Percentiles rank a stretch among this genome's conserved stretches.
Conservation (phyloP, 208 protist species). For the Leishmania braziliensis region DNA sequence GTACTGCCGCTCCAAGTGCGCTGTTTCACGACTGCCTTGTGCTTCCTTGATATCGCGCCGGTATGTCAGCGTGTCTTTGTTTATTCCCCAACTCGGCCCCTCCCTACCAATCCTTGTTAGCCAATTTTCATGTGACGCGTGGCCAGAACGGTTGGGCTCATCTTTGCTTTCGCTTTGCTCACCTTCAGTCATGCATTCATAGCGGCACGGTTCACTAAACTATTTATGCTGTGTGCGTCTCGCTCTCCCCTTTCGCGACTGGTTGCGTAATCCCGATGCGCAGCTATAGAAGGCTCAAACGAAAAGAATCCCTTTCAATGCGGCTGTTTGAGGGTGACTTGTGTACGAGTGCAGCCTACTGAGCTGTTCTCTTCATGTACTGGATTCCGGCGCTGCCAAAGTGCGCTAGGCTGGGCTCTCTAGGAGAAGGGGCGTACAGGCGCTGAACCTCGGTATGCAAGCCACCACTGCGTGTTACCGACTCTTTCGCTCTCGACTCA, state of each 20-base stretch:
- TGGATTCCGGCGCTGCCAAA: neutral
- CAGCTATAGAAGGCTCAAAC: neutral
- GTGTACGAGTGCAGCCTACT: constrained; percentile 2
- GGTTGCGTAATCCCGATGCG: neutral
- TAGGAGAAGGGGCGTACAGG: neutral
- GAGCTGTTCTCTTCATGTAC: neutral
- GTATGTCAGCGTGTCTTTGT: neutral
- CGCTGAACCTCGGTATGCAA: neutral
- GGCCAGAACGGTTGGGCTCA: neutral
- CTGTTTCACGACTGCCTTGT: neutral
- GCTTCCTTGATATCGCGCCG: neutral
- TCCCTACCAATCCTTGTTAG: neutral
- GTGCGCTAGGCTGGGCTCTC: neutral
- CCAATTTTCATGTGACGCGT: neutral
- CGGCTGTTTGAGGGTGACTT: neutral
- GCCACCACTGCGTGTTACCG: neutral
- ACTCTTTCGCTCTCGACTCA: neutral
- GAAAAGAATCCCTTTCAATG: neutral
- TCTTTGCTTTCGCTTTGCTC: neutral
- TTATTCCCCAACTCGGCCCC: neutral
- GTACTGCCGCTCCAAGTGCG: neutral
- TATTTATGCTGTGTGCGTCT: neutral
- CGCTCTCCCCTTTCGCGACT: neutral
- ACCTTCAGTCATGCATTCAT: neutral
- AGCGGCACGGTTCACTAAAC: neutral